phyloP scores from a whole-genome alignment of 2,329 filamentous ascomycete genomes.

The Stemphylium vesicarium region DNA sequence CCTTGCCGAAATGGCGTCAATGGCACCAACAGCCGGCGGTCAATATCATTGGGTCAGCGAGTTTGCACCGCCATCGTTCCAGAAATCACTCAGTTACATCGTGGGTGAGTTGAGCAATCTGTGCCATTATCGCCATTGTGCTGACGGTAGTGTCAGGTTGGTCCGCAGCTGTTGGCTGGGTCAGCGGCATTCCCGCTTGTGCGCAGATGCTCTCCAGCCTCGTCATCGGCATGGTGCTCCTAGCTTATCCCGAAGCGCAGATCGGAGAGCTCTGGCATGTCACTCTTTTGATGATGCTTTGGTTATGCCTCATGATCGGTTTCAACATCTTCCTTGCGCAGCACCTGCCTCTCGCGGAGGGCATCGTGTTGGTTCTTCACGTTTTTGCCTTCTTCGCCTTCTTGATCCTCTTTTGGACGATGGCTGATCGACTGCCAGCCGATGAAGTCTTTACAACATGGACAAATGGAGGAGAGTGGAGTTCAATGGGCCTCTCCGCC shows the following conservation, averaged over 20 bases:
- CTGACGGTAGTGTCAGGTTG: constrained; percentile 17
- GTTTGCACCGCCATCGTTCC: constrained; percentile 4
- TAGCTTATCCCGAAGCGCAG: constrained; percentile 50
- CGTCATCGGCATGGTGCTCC: constrained; percentile 42
- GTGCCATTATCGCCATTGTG: not conserved
- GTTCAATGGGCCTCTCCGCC: constrained; percentile 50
- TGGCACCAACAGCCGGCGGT: constrained; percentile 12
- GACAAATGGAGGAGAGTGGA: constrained; percentile 53
- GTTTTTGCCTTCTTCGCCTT: constrained; percentile 58
- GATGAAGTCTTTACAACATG: constrained; percentile 55
- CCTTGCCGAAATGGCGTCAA: constrained; percentile 9
- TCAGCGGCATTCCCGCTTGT: constrained; percentile 39
- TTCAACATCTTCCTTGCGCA: constrained; percentile 54
- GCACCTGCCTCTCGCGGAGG: constrained; percentile 54
- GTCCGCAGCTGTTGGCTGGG: constrained; percentile 22
- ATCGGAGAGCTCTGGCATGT: constrained; percentile 39
- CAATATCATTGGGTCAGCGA: constrained; percentile 15
- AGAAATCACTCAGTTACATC: constrained; percentile 9
- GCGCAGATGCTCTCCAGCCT: constrained; percentile 27
- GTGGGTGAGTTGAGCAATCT: constrained; percentile 4
- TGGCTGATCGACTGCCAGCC: constrained; percentile 42
- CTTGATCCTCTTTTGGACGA: constrained; percentile 45
- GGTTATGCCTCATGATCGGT: constrained; percentile 37
- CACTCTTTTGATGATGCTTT: constrained; percentile 50
- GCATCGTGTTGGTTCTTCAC: constrained; percentile 54